phyloP scores from a whole-genome alignment of 352 stramenopile species.

The Globisporangium sylvaticum region DNA sequence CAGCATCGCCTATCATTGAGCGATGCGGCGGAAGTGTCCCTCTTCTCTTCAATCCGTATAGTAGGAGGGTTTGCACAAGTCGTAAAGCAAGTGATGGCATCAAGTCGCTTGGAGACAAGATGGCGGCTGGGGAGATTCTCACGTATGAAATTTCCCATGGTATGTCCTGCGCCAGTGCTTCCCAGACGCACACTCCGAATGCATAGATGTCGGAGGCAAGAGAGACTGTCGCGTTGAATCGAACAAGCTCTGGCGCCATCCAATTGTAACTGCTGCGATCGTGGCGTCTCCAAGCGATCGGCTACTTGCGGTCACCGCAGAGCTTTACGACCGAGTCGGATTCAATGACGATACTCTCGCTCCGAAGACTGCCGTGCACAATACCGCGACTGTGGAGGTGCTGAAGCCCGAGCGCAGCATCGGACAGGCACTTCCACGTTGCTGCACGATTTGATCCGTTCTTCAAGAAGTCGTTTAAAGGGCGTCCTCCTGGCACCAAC shows the following conservation, averaged over 20 bases:
- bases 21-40: not conserved
- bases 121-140: too few relatives aligned
- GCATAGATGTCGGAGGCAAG: constrained; percentile 22
- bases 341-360: not conserved
- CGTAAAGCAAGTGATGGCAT: too few relatives aligned
- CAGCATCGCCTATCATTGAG: not conserved
- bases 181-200: constrained; percentile 20
- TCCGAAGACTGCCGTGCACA: not conserved
- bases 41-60: not conserved
- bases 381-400: not conserved
- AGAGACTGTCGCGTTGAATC: not conserved
- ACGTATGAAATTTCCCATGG: too few relatives aligned
- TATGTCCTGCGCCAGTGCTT: constrained; percentile 1
- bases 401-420: not conserved
- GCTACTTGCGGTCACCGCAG: too few relatives aligned
- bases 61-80: not conserved
- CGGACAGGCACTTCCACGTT: not conserved
- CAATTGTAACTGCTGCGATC: not conserved
- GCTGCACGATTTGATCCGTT: not conserved
- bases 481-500: not conserved
- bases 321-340: not conserved
- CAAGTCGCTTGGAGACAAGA: too few relatives aligned
- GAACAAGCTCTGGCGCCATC: not conserved
- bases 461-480: not conserved
- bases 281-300: not conserved